A percentile compares a stretch with the other conserved stretches of the same genome.
phyloP scores from a whole-genome alignment of 495 filamentous ascomycete genomes.

The Talaromyces adpressus region DNA sequence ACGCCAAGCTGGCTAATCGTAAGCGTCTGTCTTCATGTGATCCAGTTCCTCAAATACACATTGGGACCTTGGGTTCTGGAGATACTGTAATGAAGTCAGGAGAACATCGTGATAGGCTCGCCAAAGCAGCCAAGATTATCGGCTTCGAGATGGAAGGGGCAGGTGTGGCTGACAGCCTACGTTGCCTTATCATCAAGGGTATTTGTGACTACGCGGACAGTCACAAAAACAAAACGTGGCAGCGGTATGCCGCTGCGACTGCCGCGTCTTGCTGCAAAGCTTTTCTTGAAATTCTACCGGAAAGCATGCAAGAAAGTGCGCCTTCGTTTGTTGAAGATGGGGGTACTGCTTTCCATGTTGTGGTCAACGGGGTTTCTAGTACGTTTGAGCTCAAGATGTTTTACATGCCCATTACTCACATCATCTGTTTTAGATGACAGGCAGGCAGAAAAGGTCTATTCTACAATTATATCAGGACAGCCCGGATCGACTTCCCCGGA shows the following conservation, averaged over 20 bases:
- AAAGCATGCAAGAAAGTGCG: not conserved
- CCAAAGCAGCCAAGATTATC: conserved; percentile 19
- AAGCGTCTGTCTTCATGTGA: not conserved
- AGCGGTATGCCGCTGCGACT: conserved; percentile 25
- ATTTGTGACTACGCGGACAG: conserved; percentile 31
- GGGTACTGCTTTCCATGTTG: not conserved
- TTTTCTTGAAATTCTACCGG: conserved; percentile 8
- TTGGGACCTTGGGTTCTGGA: conserved; percentile 16
- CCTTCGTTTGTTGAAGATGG: not conserved
- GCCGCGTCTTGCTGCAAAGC: conserved; percentile 23
- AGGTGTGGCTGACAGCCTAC: conserved; percentile 24
- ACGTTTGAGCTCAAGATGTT: too few species aligned
- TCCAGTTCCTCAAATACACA: conserved; percentile 9
- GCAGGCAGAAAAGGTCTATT: too few species aligned
- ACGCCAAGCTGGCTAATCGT: not conserved
- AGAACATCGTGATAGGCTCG: conserved; percentile 15
- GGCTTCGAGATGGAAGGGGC: conserved; percentile 35
- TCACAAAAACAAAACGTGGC: conserved; percentile 31
- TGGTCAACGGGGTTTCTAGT: too few species aligned
- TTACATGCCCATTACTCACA: too few species aligned
- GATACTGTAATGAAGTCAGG: conserved; percentile 25
- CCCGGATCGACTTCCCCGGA: not conserved
- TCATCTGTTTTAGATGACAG: too few species aligned
- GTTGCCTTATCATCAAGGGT: conserved; percentile 27
- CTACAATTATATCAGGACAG: not conserved